phyloP scores from a whole-genome alignment of 768 basidiomycete genomes.

The Pleurotus cornucopiae region DNA sequence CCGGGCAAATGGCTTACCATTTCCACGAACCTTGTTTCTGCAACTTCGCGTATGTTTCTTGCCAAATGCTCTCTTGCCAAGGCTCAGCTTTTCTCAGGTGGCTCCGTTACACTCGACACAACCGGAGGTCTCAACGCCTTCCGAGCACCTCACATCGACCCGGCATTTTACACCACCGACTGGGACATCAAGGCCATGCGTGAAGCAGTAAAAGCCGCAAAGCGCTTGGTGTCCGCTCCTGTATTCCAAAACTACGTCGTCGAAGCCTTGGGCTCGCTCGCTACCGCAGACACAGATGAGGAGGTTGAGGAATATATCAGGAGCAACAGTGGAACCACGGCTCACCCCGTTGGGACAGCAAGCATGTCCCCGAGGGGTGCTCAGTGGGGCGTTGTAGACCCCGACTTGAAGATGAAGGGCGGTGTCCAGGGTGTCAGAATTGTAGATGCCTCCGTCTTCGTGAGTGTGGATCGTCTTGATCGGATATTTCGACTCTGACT shows the following conservation, averaged over 20 bases:
- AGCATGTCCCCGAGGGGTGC: constrained; percentile 25
- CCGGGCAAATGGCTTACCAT: constrained; percentile 15
- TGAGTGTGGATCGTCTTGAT: constrained; percentile 16
- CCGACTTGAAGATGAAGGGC: constrained; percentile 32
- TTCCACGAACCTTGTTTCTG: constrained; percentile 22
- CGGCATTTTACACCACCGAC: constrained; percentile 32
- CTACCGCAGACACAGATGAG: constrained; percentile 19
- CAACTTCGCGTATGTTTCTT: constrained; percentile 27
- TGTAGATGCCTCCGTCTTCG: constrained; percentile 28
- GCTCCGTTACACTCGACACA: constrained; percentile 35
- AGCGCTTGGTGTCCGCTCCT: constrained; percentile 20
- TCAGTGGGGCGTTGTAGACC: constrained; percentile 30
- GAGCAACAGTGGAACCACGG: constrained; percentile 15
- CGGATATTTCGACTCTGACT: too few relatives aligned
- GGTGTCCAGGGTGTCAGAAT: constrained; percentile 22
- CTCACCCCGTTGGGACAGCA: constrained; percentile 30
- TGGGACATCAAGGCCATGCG: constrained; percentile 27
- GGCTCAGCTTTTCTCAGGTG: constrained; percentile 21
- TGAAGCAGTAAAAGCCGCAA: constrained; percentile 17
- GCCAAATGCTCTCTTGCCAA: background rate
- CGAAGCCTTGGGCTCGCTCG: constrained; percentile 15
- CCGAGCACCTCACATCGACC: constrained; percentile 43
- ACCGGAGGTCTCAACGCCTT: constrained; percentile 32
- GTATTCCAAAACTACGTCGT: constrained; percentile 24
- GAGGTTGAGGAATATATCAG: constrained; percentile 22